A percentile compares a stretch with the other conserved stretches of the same genome.
Conservation (phyloP, 805 yeast species). For the Brettanomyces anomalus region DNA sequence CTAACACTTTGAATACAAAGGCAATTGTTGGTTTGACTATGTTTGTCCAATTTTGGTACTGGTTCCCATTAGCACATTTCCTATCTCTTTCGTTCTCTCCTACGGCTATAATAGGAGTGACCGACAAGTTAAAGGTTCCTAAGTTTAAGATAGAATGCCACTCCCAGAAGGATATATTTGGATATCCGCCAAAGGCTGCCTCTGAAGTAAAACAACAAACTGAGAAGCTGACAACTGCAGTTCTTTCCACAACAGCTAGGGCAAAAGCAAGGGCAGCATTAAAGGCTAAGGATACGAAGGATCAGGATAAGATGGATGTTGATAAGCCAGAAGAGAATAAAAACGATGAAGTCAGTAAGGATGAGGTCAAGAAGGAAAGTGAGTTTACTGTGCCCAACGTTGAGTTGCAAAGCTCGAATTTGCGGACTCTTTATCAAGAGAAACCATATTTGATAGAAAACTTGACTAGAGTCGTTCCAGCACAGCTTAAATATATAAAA, state of each 20-base stretch:
- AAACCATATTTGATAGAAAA: slow-evolving; percentile 66
- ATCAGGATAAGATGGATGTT: slow-evolving; percentile 36
- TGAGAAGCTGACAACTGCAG: slow-evolving; percentile 88
- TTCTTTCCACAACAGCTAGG: slow-evolving; percentile 83
- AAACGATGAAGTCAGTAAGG: slow-evolving; percentile 16
- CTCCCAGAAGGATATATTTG: slow-evolving; percentile 70
- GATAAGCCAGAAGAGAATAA: slow-evolving; percentile 30
- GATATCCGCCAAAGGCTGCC: slow-evolving; percentile 83
- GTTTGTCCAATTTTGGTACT: slow-evolving; percentile 93
- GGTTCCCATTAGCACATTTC: slow-evolving; percentile 97
- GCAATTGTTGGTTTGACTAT: slow-evolving; percentile 88
- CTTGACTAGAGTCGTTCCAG: slow-evolving; percentile 82
- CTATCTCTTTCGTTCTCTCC: slow-evolving; percentile 87
- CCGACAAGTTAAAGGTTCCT: slow-evolving; percentile 79
- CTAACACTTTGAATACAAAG: slow-evolving; percentile 82
- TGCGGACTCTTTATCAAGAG: slow-evolving; percentile 42
- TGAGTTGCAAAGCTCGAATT: slow-evolving; percentile 22
- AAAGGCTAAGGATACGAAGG: slow-evolving; percentile 37
- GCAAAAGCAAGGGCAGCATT: slow-evolving; percentile 85
- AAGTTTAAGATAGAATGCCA: slow-evolving; percentile 74
- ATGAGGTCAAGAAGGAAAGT: slow-evolving; percentile 12
- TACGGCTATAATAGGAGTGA: slow-evolving; percentile 81
- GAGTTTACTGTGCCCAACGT: slow-evolving; percentile 7
- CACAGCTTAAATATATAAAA: slow-evolving; percentile 75
- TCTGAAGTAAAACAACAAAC: slow-evolving; percentile 73